Evolutionary conservation across 257 asterid species (phyloP), one percentile per base, ranked within the genome.

Genomic region (Craterostigma plantagineum): DNA sequence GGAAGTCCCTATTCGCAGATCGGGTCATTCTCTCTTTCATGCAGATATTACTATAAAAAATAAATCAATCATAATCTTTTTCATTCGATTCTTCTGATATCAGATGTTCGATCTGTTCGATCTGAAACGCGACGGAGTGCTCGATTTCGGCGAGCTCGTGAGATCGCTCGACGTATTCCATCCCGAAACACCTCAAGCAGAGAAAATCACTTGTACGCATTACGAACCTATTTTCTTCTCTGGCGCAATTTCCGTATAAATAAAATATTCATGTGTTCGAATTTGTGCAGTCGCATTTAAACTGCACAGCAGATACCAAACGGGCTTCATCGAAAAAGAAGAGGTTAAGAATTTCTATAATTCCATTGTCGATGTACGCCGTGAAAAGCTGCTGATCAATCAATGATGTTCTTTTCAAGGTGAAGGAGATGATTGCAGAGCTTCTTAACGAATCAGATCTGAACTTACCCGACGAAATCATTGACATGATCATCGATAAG

Each of bases 161-260:
- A 50, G 52, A 59, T 56, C 63, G 1, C 7, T 68, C 38, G 55
- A 51, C 54, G 18, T 53, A 40, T 68, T 68, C 65, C 79, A 75
- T 35, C 79, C 84, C 9, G 65, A 64, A 18, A 61, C 79, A 11
- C 67, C 84, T 51, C 74, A 59, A 57, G 51, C 37, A 35, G 74
- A 67, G 34, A 74, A 64, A 62, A 60, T 60, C 42, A 27, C 14
- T n/a, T 68, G 79, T 68, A 62, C 11, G 60, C 16, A 11, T 33
- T 1, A 1, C 4, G 16, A 41, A 42, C 55, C 9, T 53, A n/a
- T n/a, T n/a, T n/a, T n/a, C n/a, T n/a, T n/a, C n/a, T n/a, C n/a
- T n/a, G n/a, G n/a, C n/a, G n/a, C n/a, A n/a, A n/a, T n/a, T n/a
- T n/a, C n/a, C n/a, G n/a, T n/a, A n/a, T n/a, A n/a, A n/a, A n/a